Base-by-base conservation (phyloP, 2,329 filamentous ascomycete genomes). In the Talaromyces piceae region DNA sequence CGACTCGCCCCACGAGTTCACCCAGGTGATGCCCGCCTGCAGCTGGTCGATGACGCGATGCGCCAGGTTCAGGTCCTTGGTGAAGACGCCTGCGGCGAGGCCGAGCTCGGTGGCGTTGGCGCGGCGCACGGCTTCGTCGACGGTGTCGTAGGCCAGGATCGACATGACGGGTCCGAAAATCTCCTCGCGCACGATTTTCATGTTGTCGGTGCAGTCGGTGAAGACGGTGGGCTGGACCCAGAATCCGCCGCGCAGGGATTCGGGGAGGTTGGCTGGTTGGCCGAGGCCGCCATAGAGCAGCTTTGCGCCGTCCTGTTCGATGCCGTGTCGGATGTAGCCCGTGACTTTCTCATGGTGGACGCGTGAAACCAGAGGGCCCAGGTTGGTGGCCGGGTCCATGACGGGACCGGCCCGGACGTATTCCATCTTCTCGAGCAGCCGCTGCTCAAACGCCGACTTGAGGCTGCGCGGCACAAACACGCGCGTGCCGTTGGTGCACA, bases 1-100 rank as follows among this genome's bases (percentile, higher is more conserved):
- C 45, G 80, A 85, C 73, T 95, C 89, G n/a, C 90, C 89, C 90
- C 90, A 95, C 0, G 87, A 90, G 67, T 95, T 95, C 48, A 95
- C 78, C 89, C 89, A 95, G 1, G 88, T 94, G 62, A 95, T 95
- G 28, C 89, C 89, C 0, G 88, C 88, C 63, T 94, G 79, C 4
- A 95, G 73, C 61, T 81, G 77, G 22, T 79, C 77, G 39, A 91
- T 76, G 1, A 91, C 79, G 41, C 79, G 74, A 62, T 95, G 88
- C 50, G 87, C 89, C 45, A 78, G 64, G 59, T 87, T 85, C 48
- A 95, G 68, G 58, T 94, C 81, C 53, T 79, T 80, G 0, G 87
- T 88, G 59, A 94, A 91, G 1, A 95, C 86, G 18, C 89, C 89
- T 0, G 88, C 90, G 0, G 89, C 89, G 3, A 95, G 81, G 25